phyloP scores from a whole-genome alignment of 495 filamentous ascomycete genomes.

The Penicillium riverlandense region DNA sequence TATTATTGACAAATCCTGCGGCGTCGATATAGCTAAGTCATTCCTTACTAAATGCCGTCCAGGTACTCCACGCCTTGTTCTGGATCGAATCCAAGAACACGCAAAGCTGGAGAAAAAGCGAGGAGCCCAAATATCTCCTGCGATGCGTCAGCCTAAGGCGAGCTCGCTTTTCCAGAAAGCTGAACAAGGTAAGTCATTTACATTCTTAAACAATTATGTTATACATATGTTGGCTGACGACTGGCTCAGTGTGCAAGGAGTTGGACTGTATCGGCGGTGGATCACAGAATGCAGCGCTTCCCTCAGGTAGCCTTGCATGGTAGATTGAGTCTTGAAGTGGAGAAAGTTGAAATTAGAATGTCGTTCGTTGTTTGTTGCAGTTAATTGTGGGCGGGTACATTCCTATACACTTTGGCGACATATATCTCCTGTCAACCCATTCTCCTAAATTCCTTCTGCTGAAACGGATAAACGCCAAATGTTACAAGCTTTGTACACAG shows the following conservation, averaged over 20 bases:
- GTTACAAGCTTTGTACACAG: no score
- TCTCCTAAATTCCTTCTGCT: no score
- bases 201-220: no score
- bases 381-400: no score
- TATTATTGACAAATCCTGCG: neutral
- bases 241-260: constrained; percentile 24
- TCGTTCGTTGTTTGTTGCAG: no score
- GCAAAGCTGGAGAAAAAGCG: constrained; percentile 18
- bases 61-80: constrained; percentile 2
- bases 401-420: no score
- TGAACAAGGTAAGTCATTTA: constrained; percentile 21
- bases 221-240: neutral
- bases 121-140: constrained; percentile 20
- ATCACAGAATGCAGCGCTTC: constrained; percentile 2
- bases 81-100: constrained; percentile 20
- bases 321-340: neutral
- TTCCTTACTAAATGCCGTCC: neutral
- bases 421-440: no score
- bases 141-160: constrained; percentile 21
- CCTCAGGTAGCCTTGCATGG: constrained; percentile 11
- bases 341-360: no score
- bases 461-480: no score
- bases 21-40: no score
- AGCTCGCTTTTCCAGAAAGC: constrained; percentile 26
- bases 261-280: constrained; percentile 19